These are phyloP conservation scores for Leccinum variicolor DNA, from an alignment of 768 basidiomycete species.

Conservation along the genomic window DNA sequence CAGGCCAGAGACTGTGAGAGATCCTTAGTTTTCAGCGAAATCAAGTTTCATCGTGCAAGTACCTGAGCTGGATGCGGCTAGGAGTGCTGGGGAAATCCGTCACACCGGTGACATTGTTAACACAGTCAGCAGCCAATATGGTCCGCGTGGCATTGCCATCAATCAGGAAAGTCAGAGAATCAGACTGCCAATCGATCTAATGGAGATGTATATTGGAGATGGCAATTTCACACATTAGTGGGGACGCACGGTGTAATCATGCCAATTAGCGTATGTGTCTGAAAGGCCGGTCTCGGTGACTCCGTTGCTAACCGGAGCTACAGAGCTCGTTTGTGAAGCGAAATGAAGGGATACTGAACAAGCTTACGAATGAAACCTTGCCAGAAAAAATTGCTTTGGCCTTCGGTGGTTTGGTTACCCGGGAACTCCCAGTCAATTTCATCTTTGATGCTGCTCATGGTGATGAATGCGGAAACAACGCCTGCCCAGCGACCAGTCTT, in stretches of 20 bases:
- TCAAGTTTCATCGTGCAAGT: background rate
- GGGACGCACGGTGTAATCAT: conserved; percentile 66
- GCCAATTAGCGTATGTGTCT: conserved; percentile 69
- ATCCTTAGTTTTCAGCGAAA: conserved; percentile 2
- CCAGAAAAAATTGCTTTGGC: conserved; percentile 83
- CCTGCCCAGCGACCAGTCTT: conserved; percentile 80
- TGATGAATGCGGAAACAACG: conserved; percentile 82
- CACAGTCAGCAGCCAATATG: conserved; percentile 54
- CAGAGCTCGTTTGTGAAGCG: background rate
- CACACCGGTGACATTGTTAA: conserved; percentile 50
- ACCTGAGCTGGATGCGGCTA: conserved; percentile 79
- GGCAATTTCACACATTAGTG: background rate
- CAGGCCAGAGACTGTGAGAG: conserved; percentile 67
- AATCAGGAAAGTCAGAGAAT: conserved; percentile 60
- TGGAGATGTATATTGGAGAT: background rate
- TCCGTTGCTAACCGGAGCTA: conserved; percentile 50
- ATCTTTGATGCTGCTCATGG: conserved; percentile 80
- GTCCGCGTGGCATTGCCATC: conserved; percentile 73
- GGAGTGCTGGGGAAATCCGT: conserved; percentile 73
- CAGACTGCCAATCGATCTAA: conserved; percentile 80
- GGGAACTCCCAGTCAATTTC: conserved; percentile 90
- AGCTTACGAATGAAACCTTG: conserved; percentile 63
- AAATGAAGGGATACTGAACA: background rate
- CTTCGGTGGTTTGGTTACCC: conserved; percentile 56
- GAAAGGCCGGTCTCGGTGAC: conserved; percentile 42